Evolutionary conservation across 768 basidiomycete species (phyloP).

Genomic region (Suillus cothurnatus): DNA sequence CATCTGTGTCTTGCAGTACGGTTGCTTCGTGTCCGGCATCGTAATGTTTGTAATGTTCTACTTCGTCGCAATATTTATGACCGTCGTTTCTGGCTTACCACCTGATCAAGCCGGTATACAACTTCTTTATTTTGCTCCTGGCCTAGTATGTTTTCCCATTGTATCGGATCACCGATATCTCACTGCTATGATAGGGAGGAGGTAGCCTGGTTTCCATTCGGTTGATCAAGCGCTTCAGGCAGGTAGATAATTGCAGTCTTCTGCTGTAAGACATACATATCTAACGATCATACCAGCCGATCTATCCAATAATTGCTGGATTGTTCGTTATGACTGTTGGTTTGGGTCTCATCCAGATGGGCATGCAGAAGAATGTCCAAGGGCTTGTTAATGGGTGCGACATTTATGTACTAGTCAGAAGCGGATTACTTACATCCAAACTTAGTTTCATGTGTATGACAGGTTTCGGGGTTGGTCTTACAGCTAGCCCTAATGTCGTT

Average conservation of each 20-base stretch:
- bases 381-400: conserved; percentile 38
- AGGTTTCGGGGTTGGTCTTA: conserved; percentile 47
- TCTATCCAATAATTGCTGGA: conserved; percentile 44
- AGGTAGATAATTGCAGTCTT: conserved; percentile 28
- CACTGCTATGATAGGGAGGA: conserved; percentile 32
- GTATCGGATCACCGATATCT: background rate
- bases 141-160: conserved; percentile 36
- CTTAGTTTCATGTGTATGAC: conserved; percentile 46
- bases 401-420: background rate
- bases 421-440: background rate
- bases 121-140: conserved; percentile 54
- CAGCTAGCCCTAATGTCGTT: conserved; percentile 39
- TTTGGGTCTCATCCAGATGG: conserved; percentile 46
- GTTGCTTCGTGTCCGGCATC: conserved; percentile 45
- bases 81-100: conserved; percentile 43
- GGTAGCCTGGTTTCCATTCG: conserved; percentile 39
- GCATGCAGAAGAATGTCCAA: conserved; percentile 40
- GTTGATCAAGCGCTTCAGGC: conserved; percentile 37
- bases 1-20: conserved; percentile 41
- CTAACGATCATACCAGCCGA: conserved; percentile 34
- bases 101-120: conserved; percentile 47
- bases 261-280: background rate
- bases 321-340: conserved; percentile 38
- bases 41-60: conserved; percentile 57
- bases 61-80: conserved; percentile 55